Conservation (phyloP, 805 yeast genomes). For the Nakazawaea ishiwadae region DNA sequence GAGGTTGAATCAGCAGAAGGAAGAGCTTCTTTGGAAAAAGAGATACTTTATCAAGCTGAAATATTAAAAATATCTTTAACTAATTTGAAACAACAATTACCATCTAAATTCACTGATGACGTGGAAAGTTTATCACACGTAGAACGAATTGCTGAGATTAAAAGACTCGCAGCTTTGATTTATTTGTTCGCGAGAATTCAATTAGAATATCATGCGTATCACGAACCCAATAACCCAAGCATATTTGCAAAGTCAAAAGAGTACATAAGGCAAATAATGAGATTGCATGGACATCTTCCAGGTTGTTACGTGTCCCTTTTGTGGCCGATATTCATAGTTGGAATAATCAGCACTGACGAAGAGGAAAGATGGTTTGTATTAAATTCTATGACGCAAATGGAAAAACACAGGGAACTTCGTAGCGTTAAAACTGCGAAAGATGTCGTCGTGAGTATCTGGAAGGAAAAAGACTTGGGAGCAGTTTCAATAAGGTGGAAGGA, state of each 20-base stretch:
- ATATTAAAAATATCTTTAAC: slow-evolving; percentile 22
- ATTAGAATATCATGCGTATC: slow-evolving; percentile 19
- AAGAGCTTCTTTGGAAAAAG: slow-evolving; percentile 16
- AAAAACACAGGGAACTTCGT: slow-evolving; percentile 30
- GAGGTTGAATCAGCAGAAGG: slow-evolving; percentile 20
- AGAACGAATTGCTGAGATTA: slow-evolving; percentile 32
- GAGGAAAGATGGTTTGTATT: slow-evolving; percentile 35
- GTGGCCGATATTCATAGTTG: slow-evolving; percentile 38
- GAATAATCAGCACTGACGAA: slow-evolving; percentile 29
- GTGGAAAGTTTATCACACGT: slow-evolving; percentile 18
- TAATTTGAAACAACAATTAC: slow-evolving; percentile 21
- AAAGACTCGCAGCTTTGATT: slow-evolving; percentile 28
- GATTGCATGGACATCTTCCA: slow-evolving; percentile 21
- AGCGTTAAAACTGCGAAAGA: slow-evolving; percentile 32
- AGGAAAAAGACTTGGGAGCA: slow-evolving; percentile 30
- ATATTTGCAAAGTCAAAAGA: slow-evolving; percentile 13
- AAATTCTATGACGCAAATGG: slow-evolving; percentile 28
- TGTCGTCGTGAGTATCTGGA: slow-evolving; percentile 34
- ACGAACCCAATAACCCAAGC: slow-evolving; percentile 14
- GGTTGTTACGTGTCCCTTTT: slow-evolving; percentile 30
- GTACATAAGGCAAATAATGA: slow-evolving; percentile 20
- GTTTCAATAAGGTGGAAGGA: slow-evolving; percentile 30
- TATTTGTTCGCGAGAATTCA: slow-evolving; percentile 33
- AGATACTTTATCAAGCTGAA: slow-evolving; percentile 24
- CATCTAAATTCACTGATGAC: slow-evolving; percentile 12